Base-by-base conservation (phyloP, 176 grass and related monocot species). In the Lolium multiflorum region DNA sequence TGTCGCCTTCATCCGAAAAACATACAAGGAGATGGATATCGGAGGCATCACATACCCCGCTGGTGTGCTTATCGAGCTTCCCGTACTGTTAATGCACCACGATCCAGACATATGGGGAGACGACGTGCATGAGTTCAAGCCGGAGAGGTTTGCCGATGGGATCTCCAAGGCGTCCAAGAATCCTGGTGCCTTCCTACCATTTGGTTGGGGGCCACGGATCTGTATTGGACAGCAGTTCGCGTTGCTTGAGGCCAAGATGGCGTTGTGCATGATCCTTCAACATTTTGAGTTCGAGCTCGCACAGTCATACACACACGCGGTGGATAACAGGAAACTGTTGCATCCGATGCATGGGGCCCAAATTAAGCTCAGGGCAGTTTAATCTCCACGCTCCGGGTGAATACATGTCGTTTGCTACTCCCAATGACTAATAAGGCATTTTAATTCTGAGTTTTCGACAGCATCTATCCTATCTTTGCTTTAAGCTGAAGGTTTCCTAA, bases 181-280 rank as follows among this genome's bases (percentile, higher is more conserved):
- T 65, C 25, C 62, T 7, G 62, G 62, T 65, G 62, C 62, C 12
- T 65, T 65, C 62, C 13, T 65, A 15, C 62, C 62, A 15, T 65
- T 65, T 65, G 62, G 62, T 65, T 65, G 62, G 62, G 62, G 62
- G 62, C 62, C 62, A 65, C 62, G 62, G 12, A 65, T 65, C 13
- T 65, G 62, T 31, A 65, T 65, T 1, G 62, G 62, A 2, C 62
- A 65, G 12, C 62, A 65, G 25, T 65, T 65, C 26, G 62, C 62
- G 13, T 14, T 65, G 25, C 12, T 65, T 15, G 62, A 65, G 12
- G 62, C 62, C 25, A 65, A 65, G 25, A 65, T 65, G 62, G 12
- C 62, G 5, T 7, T 65, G 6, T 65, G 62, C 62, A 65, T 65
- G 62, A 65, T 65, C 5, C 25, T 65, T 65, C 62, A 65, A 7